Evolutionary conservation across 495 filamentous ascomycete genomes (phyloP).

Genomic region (Penicillium psychrofluorescens): DNA sequence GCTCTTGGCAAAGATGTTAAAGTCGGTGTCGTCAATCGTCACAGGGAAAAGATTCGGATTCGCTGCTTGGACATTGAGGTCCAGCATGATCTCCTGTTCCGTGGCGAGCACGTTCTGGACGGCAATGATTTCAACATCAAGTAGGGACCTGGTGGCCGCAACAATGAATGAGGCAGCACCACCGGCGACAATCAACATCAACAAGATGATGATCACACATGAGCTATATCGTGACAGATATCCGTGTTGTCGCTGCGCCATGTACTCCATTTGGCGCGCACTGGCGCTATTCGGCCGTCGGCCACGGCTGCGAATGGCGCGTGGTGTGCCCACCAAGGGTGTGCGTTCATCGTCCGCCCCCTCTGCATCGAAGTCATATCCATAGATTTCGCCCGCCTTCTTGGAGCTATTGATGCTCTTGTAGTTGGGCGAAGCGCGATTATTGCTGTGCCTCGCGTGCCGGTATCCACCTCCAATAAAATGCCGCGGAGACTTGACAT

Average conservation of each 20-base stretch:
- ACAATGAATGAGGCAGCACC: constrained; percentile 81
- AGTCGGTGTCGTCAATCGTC: constrained; percentile 72
- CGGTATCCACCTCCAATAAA: constrained; percentile 29
- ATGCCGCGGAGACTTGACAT: constrained; percentile 57
- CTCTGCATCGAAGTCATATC: constrained; percentile 62
- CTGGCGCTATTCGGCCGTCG: constrained; percentile 50
- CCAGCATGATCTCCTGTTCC: constrained; percentile 92
- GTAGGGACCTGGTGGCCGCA: constrained; percentile 80
- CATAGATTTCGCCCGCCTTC: constrained; percentile 49
- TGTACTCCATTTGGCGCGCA: constrained; percentile 67
- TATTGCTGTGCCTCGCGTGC: constrained; percentile 25
- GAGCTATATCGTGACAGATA: constrained; percentile 68
- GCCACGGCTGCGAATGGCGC: constrained; percentile 55
- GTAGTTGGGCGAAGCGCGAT: constrained; percentile 29
- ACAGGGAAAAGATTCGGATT: constrained; percentile 91
- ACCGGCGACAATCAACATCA: constrained; percentile 69
- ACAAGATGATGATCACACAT: constrained; percentile 65
- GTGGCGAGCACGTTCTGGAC: constrained; percentile 88
- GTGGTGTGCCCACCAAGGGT: constrained; percentile 65
- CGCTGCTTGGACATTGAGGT: constrained; percentile 76
- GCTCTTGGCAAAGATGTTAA: constrained; percentile 91
- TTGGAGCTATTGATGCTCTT: constrained; percentile 39
- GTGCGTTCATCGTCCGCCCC: constrained; percentile 88
- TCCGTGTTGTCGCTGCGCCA: constrained; percentile 57
- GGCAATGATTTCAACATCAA: constrained; percentile 64